Evolutionary conservation across 805 yeast genomes (phyloP).

Genomic region (Candida pseudoglaebosa): DNA sequence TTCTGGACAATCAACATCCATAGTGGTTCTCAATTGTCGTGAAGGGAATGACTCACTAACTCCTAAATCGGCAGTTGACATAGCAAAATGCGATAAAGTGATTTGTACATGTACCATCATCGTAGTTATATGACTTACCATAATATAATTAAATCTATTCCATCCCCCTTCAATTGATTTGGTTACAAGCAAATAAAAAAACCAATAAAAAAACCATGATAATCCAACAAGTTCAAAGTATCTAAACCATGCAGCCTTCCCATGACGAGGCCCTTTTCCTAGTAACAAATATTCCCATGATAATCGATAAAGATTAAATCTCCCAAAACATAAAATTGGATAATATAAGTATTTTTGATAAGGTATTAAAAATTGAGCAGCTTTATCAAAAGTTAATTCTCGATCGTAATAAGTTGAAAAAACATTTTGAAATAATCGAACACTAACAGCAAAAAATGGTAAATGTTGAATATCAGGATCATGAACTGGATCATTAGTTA

Average conservation of each 20-base stretch:
- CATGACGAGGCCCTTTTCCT: slow-evolving; percentile 78
- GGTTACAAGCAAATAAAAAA: slow-evolving; percentile 59
- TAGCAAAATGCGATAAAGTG: slow-evolving; percentile 85
- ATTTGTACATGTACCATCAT: slow-evolving; percentile 95
- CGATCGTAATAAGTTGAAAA: slow-evolving; percentile 80
- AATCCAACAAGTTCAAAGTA: slow-evolving; percentile 74
- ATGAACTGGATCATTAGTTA: slow-evolving; percentile 90
- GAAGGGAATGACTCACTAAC: slow-evolving; percentile 73
- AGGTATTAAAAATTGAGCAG: slow-evolving; percentile 56
- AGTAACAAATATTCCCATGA: slow-evolving; percentile 72
- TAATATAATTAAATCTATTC: slow-evolving; percentile 54
- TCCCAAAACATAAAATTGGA: slow-evolving; percentile 74
- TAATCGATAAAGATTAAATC: slow-evolving; percentile 78
- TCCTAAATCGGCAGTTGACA: slow-evolving; percentile 88
- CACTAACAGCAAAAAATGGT: slow-evolving; percentile 85
- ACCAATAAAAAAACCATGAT: slow-evolving; percentile 73
- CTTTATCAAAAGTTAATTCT: slow-evolving; percentile 59
- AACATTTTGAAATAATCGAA: slow-evolving; percentile 61
- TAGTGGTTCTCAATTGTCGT: slow-evolving; percentile 82
- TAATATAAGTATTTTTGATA: slow-evolving; percentile 70
- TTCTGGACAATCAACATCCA: slow-evolving; percentile 92
- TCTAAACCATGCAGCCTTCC: slow-evolving; percentile 84
- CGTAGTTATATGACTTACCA: slow-evolving; percentile 75
- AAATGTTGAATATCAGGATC: slow-evolving; percentile 93
- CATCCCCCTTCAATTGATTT: slow-evolving; percentile 49